These are phyloP conservation scores for Tieghemostelium lacteum DNA, from an alignment of 78 protist species.

Conservation along the genomic window DNA sequence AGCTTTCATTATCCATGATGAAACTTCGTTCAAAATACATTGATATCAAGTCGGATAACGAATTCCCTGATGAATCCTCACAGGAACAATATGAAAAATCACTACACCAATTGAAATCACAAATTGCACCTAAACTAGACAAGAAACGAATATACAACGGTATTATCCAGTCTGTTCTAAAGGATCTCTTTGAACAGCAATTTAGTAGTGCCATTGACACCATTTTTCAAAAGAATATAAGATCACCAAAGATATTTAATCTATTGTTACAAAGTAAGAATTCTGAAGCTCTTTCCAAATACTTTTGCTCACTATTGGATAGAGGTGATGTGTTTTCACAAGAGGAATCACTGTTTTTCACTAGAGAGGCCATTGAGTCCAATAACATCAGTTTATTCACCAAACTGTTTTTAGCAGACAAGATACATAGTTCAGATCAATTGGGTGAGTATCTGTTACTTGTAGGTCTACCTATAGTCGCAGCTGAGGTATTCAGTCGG, in stretches of 20 bases:
- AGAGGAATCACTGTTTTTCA: constrained; percentile 46
- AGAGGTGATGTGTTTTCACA: constrained; percentile 8
- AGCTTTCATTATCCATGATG: constrained; percentile 23
- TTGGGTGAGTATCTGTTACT: constrained; percentile 42
- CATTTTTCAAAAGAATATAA: constrained; percentile 13
- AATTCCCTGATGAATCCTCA: background rate
- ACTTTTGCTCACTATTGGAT: background rate
- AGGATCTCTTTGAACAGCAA: constrained; percentile 33
- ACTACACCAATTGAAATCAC: background rate
- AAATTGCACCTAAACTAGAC: constrained; percentile 48
- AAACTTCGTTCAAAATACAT: constrained; percentile 8
- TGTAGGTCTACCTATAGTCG: constrained; percentile 22
- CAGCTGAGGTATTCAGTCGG: constrained; percentile 33
- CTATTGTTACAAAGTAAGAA: background rate
- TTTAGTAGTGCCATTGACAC: constrained; percentile 12
- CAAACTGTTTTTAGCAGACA: background rate
- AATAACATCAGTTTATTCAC: constrained; percentile 7
- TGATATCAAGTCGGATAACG: background rate
- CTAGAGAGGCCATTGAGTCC: constrained; percentile 7
- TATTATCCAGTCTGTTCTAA: background rate
- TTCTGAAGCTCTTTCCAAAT: background rate
- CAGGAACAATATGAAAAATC: background rate
- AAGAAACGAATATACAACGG: background rate
- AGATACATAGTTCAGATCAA: background rate
- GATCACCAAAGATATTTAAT: constrained; percentile 38